phyloP scores from a whole-genome alignment of 73 alveolate species.

The Loxodes magnus region DNA sequence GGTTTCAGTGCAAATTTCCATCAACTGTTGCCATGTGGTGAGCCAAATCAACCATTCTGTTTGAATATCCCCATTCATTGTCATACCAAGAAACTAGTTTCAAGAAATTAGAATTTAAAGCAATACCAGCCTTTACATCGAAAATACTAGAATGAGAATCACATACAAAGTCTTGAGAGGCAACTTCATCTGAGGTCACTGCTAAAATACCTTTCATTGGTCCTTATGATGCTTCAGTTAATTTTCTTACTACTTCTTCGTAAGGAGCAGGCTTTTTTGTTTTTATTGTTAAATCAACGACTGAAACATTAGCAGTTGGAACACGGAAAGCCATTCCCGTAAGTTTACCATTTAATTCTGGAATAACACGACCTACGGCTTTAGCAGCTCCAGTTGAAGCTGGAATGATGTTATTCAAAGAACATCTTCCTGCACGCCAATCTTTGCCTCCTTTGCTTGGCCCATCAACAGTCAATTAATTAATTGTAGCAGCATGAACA shows the following conservation, averaged over 20 bases:
- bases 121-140: slow-evolving; percentile 78
- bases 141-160: slow-evolving; percentile 67
- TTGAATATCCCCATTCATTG: slow-evolving; percentile 93
- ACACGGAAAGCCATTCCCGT: slow-evolving; percentile 99
- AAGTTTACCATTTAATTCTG: slow-evolving; percentile 85
- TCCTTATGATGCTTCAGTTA: slow-evolving; percentile 82
- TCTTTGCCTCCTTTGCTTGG: slow-evolving; percentile 84
- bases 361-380: slow-evolving; percentile 92
- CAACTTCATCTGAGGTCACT: slow-evolving; percentile 71
- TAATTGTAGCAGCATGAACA: slow-evolving; percentile 83
- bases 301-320: slow-evolving; percentile 93
- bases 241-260: slow-evolving; percentile 71
- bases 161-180: slow-evolving; percentile 59
- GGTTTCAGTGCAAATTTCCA: no score
- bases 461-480: slow-evolving; percentile 86
- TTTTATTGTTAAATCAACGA: slow-evolving; percentile 86
- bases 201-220: slow-evolving; percentile 76
- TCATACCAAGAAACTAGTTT: slow-evolving; percentile 72
- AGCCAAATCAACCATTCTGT: slow-evolving; percentile 86
- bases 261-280: slow-evolving; percentile 74
- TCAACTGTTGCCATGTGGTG: slow-evolving; percentile 69
- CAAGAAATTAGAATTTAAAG: slow-evolving; percentile 49
- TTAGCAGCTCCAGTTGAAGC: slow-evolving; percentile 97
- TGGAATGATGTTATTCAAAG: slow-evolving; percentile 90
- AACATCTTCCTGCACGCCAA: slow-evolving; percentile 98